Percentiles rank a stretch among this genome's conserved stretches.
phyloP scores from a whole-genome alignment of 1,139 yeast genomes.

The Kluyveromyces marxianus region DNA sequence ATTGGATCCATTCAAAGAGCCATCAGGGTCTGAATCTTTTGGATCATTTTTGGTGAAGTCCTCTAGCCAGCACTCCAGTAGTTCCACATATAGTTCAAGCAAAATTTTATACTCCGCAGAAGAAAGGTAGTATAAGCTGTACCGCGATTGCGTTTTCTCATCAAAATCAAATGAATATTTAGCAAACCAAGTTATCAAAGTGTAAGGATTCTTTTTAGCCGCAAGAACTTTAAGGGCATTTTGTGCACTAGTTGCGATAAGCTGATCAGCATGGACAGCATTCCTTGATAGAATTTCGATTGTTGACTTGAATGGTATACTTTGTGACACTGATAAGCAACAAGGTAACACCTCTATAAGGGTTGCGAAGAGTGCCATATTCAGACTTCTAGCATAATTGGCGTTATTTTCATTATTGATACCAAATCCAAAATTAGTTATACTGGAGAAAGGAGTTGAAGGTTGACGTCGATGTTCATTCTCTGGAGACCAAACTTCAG shows the following conservation, averaged over 20 bases:
- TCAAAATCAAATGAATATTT: constrained; percentile 74
- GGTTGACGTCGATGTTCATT: constrained; percentile 27
- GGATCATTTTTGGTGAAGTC: constrained; percentile 38
- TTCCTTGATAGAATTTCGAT: constrained; percentile 73
- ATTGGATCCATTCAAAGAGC: constrained; percentile 25
- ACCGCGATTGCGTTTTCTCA: constrained; percentile 45
- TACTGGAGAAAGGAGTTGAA: constrained; percentile 33
- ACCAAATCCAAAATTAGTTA: constrained; percentile 40
- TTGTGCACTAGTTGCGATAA: constrained; percentile 57
- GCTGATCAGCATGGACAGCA: constrained; percentile 57
- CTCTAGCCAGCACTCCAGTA: constrained; percentile 73
- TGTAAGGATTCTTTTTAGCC: constrained; percentile 61
- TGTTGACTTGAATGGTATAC: constrained; percentile 48
- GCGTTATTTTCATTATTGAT: constrained; percentile 32
- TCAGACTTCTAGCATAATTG: constrained; percentile 19
- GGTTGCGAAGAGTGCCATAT: constrained; percentile 58
- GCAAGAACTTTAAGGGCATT: constrained; percentile 61
- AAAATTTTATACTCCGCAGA: constrained; percentile 51
- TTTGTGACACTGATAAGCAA: constrained; percentile 48
- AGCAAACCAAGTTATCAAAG: constrained; percentile 66
- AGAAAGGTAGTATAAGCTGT: constrained; percentile 49
- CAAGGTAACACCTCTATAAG: constrained; percentile 65
- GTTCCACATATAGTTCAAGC: constrained; percentile 65
- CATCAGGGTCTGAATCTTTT: constrained; percentile 27
- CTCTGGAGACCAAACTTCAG: constrained; percentile 31